phyloP scores from a whole-genome alignment of 75 land plant genomes.

The Cunninghamia lanceolata region DNA sequence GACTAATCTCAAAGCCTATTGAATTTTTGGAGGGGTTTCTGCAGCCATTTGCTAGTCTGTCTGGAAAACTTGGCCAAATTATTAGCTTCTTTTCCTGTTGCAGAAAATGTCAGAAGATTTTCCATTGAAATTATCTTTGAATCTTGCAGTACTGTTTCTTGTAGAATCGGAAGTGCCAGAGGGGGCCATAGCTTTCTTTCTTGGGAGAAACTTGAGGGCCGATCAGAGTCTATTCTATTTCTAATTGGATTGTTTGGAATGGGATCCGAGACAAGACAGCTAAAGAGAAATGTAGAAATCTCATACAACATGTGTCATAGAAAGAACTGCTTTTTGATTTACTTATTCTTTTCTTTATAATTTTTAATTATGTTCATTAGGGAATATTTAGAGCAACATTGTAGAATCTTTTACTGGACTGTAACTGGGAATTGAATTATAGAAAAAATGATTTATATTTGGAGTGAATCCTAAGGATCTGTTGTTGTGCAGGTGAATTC shows the following conservation, averaged over 20 bases:
- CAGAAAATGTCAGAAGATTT: neutral
- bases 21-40: neutral
- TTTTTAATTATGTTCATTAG: neutral
- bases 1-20: neutral
- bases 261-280: neutral
- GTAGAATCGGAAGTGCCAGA: neutral
- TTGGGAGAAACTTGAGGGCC: neutral
- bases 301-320: neutral
- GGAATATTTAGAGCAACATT: neutral
- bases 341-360: neutral
- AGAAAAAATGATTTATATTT: neutral
- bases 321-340: neutral
- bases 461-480: neutral
- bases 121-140: neutral
- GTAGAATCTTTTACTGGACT: neutral
- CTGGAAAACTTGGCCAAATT: neutral
- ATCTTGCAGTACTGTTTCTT: neutral
- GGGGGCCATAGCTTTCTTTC: neutral
- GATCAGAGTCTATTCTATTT: neutral
- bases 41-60: neutral
- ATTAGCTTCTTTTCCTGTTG: neutral
- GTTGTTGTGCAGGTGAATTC: conserved; percentile 64
- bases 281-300: neutral
- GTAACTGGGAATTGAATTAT: neutral
- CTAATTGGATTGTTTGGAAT: neutral